Evolutionary conservation across 768 basidiomycete species (phyloP).

Genomic region (Hemileccinum impolitum): DNA sequence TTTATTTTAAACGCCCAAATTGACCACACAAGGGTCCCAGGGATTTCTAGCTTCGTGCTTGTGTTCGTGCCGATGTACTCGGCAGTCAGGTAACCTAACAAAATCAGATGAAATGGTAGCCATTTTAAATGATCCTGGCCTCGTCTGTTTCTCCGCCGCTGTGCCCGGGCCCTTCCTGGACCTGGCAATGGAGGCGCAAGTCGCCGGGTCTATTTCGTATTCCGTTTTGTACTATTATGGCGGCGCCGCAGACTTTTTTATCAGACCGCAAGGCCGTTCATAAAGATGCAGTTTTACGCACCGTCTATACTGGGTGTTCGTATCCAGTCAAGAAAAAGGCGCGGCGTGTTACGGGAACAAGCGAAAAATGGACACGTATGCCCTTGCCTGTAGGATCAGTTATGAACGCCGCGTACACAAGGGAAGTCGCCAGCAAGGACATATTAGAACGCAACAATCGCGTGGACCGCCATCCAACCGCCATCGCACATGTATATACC

Average conservation of each 20-base stretch:
- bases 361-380: conserved; percentile 14
- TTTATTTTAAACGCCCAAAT: conserved; percentile 12
- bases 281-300: conserved; percentile 11
- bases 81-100: conserved; percentile 5
- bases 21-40: conserved; percentile 3
- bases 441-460: conserved; percentile 13
- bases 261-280: conserved; percentile 3
- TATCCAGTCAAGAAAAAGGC: conserved; percentile 9
- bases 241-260: conserved; percentile 12
- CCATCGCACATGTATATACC: conserved; percentile 17
- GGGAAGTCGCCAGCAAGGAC: conserved; percentile 11
- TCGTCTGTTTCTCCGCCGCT: conserved; percentile 6
- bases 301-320: conserved; percentile 3
- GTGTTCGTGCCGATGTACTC: conserved; percentile 7
- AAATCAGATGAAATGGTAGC: conserved; percentile 1
- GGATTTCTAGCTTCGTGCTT: conserved; percentile 7
- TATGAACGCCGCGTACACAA: conserved; percentile 23
- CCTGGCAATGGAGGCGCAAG: conserved; percentile 3
- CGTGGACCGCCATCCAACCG: conserved; percentile 14
- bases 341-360: conserved; percentile 17
- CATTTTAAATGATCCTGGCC: conserved; percentile 5
- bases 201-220: background rate
- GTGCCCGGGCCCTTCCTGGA: conserved; percentile 9
- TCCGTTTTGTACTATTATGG: conserved; percentile 6
- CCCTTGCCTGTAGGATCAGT: conserved; percentile 14